Evolutionary conservation across 129 eudicot species (phyloP), one percentile per base, ranked within the genome.

Genomic region (Heracleum sosnowskyi): DNA sequence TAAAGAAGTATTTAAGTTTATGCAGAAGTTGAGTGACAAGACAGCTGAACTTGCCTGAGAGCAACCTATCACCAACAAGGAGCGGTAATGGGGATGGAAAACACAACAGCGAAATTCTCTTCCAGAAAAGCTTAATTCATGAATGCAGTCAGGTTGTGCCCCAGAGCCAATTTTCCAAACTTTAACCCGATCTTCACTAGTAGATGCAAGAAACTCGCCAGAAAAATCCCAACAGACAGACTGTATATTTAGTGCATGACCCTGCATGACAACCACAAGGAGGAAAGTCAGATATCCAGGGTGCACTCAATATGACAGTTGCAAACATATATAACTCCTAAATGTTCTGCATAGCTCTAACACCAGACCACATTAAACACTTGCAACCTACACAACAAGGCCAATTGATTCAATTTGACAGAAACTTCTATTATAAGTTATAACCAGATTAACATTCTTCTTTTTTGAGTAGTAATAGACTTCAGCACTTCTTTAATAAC

Each of bases 151-250:
- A 22, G 77, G 80, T 82, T 82, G 82, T 44, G 80, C 87, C 46
- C 89, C 86, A 5, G 86, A 81, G 20, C 90, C 91, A 83, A 91
- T 78, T 69, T 70, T 88, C 96, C 96, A 91, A 47, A 91, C 91
- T 79, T 77, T 86, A 22, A 91, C 79, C 57, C 40, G 75, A 76
- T 91, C 90, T 51, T 86, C 93, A 26, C 91, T 87, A 33, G 85
- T 74, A 1, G 93, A 86, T 64, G 91, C 84, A 83, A 91, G 60
- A 82, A 64, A 76, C 46, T 91, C 93, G 24, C 96, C 96, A 20
- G 83, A 71, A 34, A 85, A 73, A 82, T 85, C 86, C 93, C 93
- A 91, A 79, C 93, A 79, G 42, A 91, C 24, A 26, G 88, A 88
- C 47, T 78, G 82, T 45, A 91, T 79, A 4, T 76, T 69, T 3